phyloP scores from a whole-genome alignment of 1,139 yeast genomes.

The Candida albicans region DNA sequence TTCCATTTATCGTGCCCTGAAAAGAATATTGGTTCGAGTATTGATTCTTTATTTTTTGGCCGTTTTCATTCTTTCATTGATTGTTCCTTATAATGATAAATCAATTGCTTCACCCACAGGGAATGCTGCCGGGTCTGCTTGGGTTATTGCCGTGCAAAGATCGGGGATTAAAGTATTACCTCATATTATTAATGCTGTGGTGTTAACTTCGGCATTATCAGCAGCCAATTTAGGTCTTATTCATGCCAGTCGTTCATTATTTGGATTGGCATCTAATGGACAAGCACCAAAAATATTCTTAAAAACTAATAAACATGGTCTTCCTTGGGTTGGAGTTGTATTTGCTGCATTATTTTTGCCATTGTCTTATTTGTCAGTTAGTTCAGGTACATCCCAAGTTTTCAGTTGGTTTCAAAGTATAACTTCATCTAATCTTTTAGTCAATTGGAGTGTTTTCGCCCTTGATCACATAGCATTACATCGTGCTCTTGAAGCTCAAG shows the following conservation, averaged over 20 bases:
- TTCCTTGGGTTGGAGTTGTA: conserved; percentile 26
- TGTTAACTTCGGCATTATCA: conserved; percentile 53
- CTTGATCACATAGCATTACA: conserved; percentile 31
- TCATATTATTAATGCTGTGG: conserved; percentile 50
- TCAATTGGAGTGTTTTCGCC: conserved; percentile 30
- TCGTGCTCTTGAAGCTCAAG: conserved; percentile 40
- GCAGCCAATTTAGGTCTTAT: conserved; percentile 48
- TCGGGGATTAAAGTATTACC: conserved; percentile 53
- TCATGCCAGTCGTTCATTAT: conserved; percentile 43
- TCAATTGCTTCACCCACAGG: conserved; percentile 39
- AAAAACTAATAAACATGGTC: conserved; percentile 31
- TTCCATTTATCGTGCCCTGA: conserved; percentile 47
- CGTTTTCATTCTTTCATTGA: conserved; percentile 45
- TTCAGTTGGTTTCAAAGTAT: conserved; percentile 31
- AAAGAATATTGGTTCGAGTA: conserved; percentile 46
- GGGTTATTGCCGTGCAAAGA: conserved; percentile 51
- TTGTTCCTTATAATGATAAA: conserved; percentile 46
- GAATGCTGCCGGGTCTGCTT: conserved; percentile 54
- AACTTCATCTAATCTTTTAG: conserved; percentile 24
- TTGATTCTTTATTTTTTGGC: conserved; percentile 43
- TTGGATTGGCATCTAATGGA: conserved; percentile 47
- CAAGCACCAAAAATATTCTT: conserved; percentile 43
- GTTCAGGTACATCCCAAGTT: conserved; percentile 23
- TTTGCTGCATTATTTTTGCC: conserved; percentile 26
- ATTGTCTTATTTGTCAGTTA: conserved; percentile 28